These are phyloP conservation scores for Fragaria ananassa DNA, from an alignment of 306 rosid species.

Conservation along the genomic window DNA sequence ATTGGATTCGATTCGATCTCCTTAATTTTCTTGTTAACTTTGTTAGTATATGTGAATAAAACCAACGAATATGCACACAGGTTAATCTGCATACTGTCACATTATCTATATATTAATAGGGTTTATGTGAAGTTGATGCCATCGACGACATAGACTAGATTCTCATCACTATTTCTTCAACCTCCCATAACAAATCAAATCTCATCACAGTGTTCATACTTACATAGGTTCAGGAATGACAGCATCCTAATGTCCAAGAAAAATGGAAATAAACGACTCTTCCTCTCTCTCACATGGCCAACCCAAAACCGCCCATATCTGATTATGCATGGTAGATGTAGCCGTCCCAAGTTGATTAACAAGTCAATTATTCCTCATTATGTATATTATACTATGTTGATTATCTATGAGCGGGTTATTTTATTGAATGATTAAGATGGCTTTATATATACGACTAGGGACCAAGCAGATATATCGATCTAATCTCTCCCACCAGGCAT, in stretches of 20 bases:
- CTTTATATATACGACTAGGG: background rate
- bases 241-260: background rate
- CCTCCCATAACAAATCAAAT: background rate
- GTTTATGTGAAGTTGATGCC: conserved; percentile 5
- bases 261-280: background rate
- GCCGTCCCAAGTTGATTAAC: conserved; percentile 12
- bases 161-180: background rate
- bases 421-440: background rate
- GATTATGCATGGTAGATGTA: background rate
- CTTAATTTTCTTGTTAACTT: background rate
- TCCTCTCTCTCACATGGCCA: conserved; percentile 57
- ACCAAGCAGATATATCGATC: background rate
- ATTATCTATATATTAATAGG: background rate
- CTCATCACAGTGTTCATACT: background rate
- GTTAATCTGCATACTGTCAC: background rate
- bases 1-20: background rate
- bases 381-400: background rate
- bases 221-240: background rate
- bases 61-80: background rate
- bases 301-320: conserved; percentile 26
- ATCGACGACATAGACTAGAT: background rate
- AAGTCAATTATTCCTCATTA: background rate
- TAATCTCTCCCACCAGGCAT: background rate
- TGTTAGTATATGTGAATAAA: background rate
- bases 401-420: background rate